Evolutionary conservation across 495 filamentous ascomycete species (phyloP), one percentile per base, ranked within the genome.

Genomic region (Corynascus novoguineensis): DNA sequence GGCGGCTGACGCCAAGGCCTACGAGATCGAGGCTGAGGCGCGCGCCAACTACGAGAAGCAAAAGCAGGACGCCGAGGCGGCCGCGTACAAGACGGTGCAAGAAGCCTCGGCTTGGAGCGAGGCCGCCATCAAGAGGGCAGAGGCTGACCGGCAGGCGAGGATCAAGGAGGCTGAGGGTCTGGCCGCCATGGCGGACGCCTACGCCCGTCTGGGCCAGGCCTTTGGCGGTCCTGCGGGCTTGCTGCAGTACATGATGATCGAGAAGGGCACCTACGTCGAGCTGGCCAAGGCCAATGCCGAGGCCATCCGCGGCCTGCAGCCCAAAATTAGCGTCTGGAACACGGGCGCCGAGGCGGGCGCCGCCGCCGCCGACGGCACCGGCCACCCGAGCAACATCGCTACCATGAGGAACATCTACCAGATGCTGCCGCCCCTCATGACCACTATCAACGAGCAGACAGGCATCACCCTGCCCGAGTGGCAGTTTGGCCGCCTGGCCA

Each of bases 261-360:
- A 87, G 72, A 82, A 84, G 66, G 80, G 79, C 60, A 81, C 81
- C 1, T 86, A 85, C 60, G 74, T 81, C 48, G 73, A 82, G 60
- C 78, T 88, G 42, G 85, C 85, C 53, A 81, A 83, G 60, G 83
- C 83, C 41, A 88, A 88, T 61, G 89, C 85, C 22, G 61, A 74
- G 37, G 89, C 88, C 22, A 80, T 93, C 69, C 75, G 83, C 42
- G 89, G 89, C 47, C 72, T 93, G 61, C 81, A 89, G 63, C 89
- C 89, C 53, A 93, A 92, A 83, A 93, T 93, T 71, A 89, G 82
- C 47, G 80, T 90, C 10, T 93, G 89, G 89, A 92, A 91, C 69
- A 92, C 89, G 31, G 87, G 86, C 21, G 69, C 70, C 47, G 73
- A 75, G 51, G 69, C 64, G 11, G 71, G 72, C 21, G 63, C 60